Evolutionary conservation across 768 basidiomycete genomes (phyloP).

Genomic region (Naganishia vishniacii): DNA sequence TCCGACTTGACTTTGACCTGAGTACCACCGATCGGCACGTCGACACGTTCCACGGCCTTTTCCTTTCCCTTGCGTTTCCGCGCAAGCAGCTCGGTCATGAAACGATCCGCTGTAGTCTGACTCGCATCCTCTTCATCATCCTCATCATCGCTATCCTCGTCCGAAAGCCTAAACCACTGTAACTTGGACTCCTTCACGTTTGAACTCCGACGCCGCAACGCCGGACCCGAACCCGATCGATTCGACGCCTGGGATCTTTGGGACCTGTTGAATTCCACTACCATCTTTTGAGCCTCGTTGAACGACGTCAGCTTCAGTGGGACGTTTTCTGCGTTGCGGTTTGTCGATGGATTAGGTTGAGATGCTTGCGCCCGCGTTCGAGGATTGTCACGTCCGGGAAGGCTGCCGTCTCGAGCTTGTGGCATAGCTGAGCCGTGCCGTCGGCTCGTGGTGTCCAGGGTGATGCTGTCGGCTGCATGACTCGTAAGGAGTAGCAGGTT

Average conservation of each 20-base stretch:
- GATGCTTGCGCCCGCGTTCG: not conserved
- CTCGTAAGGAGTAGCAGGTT: no score
- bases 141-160: slow-evolving; percentile 3
- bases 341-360: not conserved
- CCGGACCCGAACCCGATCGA: not conserved
- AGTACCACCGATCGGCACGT: not conserved
- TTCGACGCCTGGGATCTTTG: not conserved
- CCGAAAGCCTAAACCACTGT: not conserved
- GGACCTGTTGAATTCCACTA: not conserved
- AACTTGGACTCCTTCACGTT: slow-evolving; percentile 5
- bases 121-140: not conserved
- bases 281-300: not conserved
- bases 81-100: not conserved
- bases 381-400: not conserved
- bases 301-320: not conserved
- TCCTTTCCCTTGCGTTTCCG: not conserved
- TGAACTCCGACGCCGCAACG: not conserved
- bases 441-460: no score
- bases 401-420: slow-evolving; percentile 15
- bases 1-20: not conserved
- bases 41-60: not conserved
- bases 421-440: not conserved
- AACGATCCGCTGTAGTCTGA: not conserved
- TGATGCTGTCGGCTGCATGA: no score
- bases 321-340: slow-evolving; percentile 1